These are phyloP conservation scores for Vitis hybrid DNA, from an alignment of 177 flowering plant species.

Conservation along the genomic window DNA sequence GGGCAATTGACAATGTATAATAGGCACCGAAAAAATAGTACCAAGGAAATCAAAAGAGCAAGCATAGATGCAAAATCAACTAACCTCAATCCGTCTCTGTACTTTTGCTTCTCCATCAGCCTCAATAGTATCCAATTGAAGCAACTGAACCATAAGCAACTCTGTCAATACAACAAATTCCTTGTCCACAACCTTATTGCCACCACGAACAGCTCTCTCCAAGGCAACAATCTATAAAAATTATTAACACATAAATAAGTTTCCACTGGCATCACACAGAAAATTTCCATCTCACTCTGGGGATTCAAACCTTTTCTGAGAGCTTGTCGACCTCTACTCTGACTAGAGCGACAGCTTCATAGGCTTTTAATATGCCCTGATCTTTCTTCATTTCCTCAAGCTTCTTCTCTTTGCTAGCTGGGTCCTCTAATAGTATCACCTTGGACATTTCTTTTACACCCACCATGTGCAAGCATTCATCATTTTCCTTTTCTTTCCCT, in stretches of 20 bases:
- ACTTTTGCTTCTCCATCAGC: constrained; percentile 44
- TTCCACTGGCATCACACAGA: not conserved
- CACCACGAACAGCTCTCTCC: constrained; percentile 21
- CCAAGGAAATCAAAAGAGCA: not conserved
- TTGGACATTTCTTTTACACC: constrained; percentile 43
- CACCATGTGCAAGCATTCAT: constrained; percentile 33
- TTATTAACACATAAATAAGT: not conserved
- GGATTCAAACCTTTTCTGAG: constrained; percentile 30
- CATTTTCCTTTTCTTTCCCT: constrained; percentile 43
- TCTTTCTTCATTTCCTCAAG: constrained; percentile 28
- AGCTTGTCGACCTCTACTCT: constrained; percentile 38
- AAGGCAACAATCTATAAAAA: constrained; percentile 26
- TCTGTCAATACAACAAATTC: constrained; percentile 38
- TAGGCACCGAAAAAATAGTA: not conserved
- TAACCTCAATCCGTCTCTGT: constrained; percentile 43
- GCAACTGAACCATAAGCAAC: constrained; percentile 39
- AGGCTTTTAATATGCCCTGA: constrained; percentile 18
- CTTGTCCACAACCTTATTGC: constrained; percentile 31
- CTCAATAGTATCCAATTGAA: constrained; percentile 38
- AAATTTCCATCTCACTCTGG: not conserved
- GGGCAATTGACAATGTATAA: no score
- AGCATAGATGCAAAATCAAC: not conserved
- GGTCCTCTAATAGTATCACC: constrained; percentile 39
- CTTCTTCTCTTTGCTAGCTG: constrained; percentile 47
- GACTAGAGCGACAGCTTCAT: constrained; percentile 28